These are phyloP conservation scores for Penicillium concentricum DNA, from an alignment of 2,329 filamentous ascomycete species.

Conservation along the genomic window DNA sequence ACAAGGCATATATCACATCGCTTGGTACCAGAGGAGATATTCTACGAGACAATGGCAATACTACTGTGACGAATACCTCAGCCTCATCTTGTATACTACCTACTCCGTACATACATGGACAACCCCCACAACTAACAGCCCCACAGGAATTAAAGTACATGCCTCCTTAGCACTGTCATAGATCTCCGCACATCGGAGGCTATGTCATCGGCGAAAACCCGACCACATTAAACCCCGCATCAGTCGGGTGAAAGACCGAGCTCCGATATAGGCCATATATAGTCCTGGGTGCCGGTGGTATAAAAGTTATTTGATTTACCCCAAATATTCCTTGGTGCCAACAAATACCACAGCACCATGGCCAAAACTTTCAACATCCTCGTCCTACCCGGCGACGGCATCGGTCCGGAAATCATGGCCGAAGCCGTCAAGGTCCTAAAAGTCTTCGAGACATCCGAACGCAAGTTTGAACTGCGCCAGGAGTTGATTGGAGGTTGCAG, in stretches of 20 bases:
- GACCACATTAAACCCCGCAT: constrained; percentile 25
- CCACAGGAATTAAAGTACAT: not conserved
- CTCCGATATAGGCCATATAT: constrained; percentile 12
- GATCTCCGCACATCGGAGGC: constrained; percentile 1
- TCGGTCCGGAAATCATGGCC: constrained; percentile 68
- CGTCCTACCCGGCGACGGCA: constrained; percentile 74
- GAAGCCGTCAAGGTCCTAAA: constrained; percentile 64
- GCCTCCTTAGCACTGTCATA: too few species aligned
- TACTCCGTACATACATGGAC: too few species aligned
- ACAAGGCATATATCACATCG: not conserved
- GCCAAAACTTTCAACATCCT: constrained; percentile 64
- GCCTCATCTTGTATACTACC: not conserved
- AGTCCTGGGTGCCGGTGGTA: not conserved
- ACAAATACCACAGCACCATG: constrained; percentile 6
- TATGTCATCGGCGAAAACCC: constrained; percentile 15
- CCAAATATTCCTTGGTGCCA: not conserved
- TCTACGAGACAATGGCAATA: not conserved
- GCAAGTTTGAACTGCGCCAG: constrained; percentile 77
- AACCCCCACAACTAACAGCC: not conserved
- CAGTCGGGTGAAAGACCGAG: constrained; percentile 26
- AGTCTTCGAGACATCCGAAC: constrained; percentile 65
- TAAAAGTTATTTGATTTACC: not conserved
- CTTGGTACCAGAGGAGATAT: not conserved
- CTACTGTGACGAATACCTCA: not conserved
- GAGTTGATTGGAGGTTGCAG: constrained; percentile 83